Base-by-base conservation (phyloP, 345 rosid species). In the Linum lewisii region DNA sequence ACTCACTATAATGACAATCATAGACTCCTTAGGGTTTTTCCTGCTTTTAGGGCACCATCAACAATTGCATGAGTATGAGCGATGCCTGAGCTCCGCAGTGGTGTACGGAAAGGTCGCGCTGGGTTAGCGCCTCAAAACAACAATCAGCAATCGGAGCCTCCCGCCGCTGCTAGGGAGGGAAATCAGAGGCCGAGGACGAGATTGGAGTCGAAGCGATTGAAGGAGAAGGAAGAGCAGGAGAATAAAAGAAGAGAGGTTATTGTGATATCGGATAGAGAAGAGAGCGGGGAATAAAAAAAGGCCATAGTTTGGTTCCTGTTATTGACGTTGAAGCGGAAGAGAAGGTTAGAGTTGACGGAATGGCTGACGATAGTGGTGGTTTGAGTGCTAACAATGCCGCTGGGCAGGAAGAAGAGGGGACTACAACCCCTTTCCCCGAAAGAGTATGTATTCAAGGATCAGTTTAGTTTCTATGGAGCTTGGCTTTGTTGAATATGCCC, bases 131-230 rank as follows among this genome's bases (percentile, higher is more conserved):
- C 59, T 61, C 60, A 54, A 58, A 74, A 61, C 63, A 44, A 21
- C 36, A 73, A 25, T 51, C 70, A 54, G 9, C 23, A 15, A n/a
- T 11, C 15, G 47, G 47, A 42, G 47, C 47, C 47, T 42, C 47
- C 47, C 18, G 47, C 80, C 5, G 64, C 64, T 21, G 77, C 77
- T 3, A 70, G 73, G 38, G 66, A 65, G 24, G 23, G 21, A 1
- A 42, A 42, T 36, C 49, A 49, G 58, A 70, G 66, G 58, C 88
- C 89, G 56, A 75, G 84, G 77, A 81, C 84, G 37, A 78, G 86
- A 60, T 79, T 82, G 70, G 83, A 81, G 21, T 72, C 76, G 0
- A 75, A 65, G 49, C 78, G 63, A 29, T 66, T 79, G 69, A 60
- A 47, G 32, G 67, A 67, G 55, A 75, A 78, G 61, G 79, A 72